Conservation (phyloP, 371 early-diverging fungal species). For the Quaeritorhiza haematococci region DNA sequence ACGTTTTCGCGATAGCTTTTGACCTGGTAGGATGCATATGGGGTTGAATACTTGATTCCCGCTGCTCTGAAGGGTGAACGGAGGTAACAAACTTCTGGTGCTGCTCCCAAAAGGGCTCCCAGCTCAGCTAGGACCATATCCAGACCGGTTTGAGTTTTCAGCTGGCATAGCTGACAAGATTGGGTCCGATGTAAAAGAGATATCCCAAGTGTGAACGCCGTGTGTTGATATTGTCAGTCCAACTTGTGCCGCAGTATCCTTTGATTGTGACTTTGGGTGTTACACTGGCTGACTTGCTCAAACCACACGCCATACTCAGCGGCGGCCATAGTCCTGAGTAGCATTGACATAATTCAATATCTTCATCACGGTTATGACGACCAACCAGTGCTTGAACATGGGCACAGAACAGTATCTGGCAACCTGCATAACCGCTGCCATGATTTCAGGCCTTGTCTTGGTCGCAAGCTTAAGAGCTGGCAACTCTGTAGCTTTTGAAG, state of each 20-base stretch:
- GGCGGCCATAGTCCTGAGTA: constrained; percentile 12
- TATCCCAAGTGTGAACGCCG: constrained; percentile 19
- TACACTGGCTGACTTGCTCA: neutral
- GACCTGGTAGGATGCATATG: too few relatives aligned
- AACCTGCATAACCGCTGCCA: constrained; percentile 9
- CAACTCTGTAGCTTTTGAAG: neutral
- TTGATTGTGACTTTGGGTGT: too few relatives aligned
- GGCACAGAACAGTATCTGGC: neutral
- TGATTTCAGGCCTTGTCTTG: constrained; percentile 14
- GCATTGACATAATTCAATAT: constrained; percentile 20
- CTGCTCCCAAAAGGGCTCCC: too few relatives aligned
- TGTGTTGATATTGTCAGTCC: constrained; percentile 14
- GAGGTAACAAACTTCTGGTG: too few relatives aligned
- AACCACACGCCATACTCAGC: constrained; percentile 11
- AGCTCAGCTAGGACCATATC: too few relatives aligned
- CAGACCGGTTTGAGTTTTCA: too few relatives aligned
- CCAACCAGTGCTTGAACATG: constrained; percentile 11
- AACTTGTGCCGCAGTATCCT: constrained; percentile 27
- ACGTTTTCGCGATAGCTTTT: too few relatives aligned
- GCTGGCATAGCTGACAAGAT: too few relatives aligned
- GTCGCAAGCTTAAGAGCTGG: constrained; percentile 8
- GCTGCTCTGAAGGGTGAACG: too few relatives aligned
- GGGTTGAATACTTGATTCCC: too few relatives aligned
- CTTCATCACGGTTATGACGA: constrained; percentile 7
- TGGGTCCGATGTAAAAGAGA: constrained; percentile 20